These are phyloP conservation scores for Clathrus columnatus DNA, from an alignment of 768 basidiomycete genomes.

Conservation along the genomic window DNA sequence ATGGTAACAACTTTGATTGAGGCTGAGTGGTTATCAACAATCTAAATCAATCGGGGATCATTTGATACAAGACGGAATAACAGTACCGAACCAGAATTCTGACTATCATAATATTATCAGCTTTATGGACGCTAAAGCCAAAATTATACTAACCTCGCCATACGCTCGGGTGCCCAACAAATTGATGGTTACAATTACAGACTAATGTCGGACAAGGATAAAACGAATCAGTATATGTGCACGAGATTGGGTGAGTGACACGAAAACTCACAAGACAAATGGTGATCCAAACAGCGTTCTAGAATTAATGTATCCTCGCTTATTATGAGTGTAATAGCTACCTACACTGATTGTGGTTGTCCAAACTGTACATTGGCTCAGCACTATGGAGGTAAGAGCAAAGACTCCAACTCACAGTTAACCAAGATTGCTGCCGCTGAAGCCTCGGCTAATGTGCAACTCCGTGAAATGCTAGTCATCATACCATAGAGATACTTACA, in stretches of 20 bases:
- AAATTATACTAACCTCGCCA: constrained; percentile 28
- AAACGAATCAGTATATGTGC: not conserved
- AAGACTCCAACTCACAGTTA: constrained; percentile 28
- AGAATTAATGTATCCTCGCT: constrained; percentile 11
- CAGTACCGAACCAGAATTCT: constrained; percentile 55
- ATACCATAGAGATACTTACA: constrained; percentile 23
- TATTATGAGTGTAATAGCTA: not conserved
- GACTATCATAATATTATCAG: constrained; percentile 59
- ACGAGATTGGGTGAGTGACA: not conserved
- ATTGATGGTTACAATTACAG: constrained; percentile 72
- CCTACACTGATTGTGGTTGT: constrained; percentile 22
- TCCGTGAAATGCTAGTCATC: constrained; percentile 11
- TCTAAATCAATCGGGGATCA: no score
- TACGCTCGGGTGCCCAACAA: constrained; percentile 55
- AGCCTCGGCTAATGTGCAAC: constrained; percentile 51
- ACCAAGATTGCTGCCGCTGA: constrained; percentile 71
- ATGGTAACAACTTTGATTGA: constrained; percentile 90
- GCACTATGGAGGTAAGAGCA: not conserved
- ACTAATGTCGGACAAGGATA: constrained; percentile 6
- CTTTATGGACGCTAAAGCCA: no score
- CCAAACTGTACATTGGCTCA: constrained; percentile 34
- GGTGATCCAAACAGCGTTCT: constrained; percentile 70
- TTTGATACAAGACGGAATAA: constrained; percentile 47
- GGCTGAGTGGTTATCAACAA: constrained; percentile 18
- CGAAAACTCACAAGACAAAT: constrained; percentile 42